These are phyloP conservation scores for Calophaca sinica DNA, from an alignment of 306 rosid species.

Conservation along the genomic window DNA sequence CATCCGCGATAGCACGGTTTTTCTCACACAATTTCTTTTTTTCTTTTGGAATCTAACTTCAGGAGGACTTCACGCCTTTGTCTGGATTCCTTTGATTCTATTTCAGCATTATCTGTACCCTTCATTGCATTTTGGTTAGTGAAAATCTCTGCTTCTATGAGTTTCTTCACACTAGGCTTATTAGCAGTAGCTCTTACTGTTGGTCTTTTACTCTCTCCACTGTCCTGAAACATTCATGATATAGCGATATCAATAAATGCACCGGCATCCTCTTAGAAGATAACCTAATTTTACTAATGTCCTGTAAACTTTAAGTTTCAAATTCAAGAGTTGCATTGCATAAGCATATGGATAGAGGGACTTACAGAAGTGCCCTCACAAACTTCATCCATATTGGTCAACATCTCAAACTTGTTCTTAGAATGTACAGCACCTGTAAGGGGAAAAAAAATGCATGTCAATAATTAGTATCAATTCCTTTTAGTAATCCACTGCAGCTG, in stretches of 20 bases:
- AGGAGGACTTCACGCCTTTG: constrained; percentile 50
- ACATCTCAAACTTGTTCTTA: constrained; percentile 62
- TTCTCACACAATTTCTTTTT: constrained; percentile 61
- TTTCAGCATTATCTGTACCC: constrained; percentile 43
- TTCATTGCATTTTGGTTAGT: constrained; percentile 59
- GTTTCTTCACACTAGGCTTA: constrained; percentile 95
- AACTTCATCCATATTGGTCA: constrained; percentile 65
- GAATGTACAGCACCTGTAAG: constrained; percentile 66
- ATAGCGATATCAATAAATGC: constrained; percentile 33
- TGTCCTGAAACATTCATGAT: constrained; percentile 62
- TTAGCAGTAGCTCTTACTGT: constrained; percentile 46
- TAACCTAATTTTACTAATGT: neutral
- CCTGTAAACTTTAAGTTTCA: constrained; percentile 20
- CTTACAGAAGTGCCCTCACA: constrained; percentile 62
- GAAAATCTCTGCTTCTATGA: constrained; percentile 93
- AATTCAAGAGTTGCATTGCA: constrained; percentile 24
- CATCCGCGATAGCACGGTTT: constrained; percentile 58
- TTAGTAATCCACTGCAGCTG: constrained; percentile 34
- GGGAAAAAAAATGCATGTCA: constrained; percentile 34
- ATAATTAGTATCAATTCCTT: constrained; percentile 26
- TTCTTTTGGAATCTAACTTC: constrained; percentile 56
- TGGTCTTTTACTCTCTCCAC: constrained; percentile 48
- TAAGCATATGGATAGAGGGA: constrained; percentile 35
- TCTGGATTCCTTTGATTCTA: constrained; percentile 52
- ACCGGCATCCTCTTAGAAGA: constrained; percentile 26